Conservation (phyloP, 108 stramenopile species). For the Seminavis robusta region DNA sequence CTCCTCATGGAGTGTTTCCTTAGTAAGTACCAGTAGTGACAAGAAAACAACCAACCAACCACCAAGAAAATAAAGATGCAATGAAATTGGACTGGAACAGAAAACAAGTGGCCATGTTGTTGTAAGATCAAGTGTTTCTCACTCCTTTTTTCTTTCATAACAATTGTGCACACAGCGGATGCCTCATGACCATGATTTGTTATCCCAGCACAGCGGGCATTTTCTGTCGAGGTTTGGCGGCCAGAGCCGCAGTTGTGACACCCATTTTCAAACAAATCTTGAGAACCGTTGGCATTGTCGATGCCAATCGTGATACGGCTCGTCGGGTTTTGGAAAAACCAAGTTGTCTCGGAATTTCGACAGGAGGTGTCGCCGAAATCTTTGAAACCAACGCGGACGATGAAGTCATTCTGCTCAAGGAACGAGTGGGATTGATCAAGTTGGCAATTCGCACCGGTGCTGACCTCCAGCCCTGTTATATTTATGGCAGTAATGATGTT, state of each 20-base stretch:
- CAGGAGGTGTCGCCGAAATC: constrained; percentile 51
- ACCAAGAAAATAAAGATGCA: too few relatives aligned
- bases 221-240: too few relatives aligned
- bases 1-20: constrained; percentile 45
- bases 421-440: constrained; percentile 47
- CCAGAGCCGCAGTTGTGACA: too few relatives aligned
- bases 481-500: constrained; percentile 52
- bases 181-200: too few relatives aligned
- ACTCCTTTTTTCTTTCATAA: too few relatives aligned
- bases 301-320: constrained; percentile 29
- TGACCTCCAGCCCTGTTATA: constrained; percentile 44
- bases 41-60: too few relatives aligned
- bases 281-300: constrained; percentile 26
- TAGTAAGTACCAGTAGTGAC: too few relatives aligned
- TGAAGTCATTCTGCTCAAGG: constrained; percentile 31
- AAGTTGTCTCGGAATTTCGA: constrained; percentile 35
- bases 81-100: too few relatives aligned
- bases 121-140: too few relatives aligned
- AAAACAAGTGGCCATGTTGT: too few relatives aligned
- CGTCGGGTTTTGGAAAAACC: constrained; percentile 19
- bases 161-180: too few relatives aligned
- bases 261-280: constrained; percentile 50
- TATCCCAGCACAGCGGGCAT: too few relatives aligned
- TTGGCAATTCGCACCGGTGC: constrained; percentile 56
- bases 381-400: constrained; percentile 37